phyloP scores from a whole-genome alignment of 2,329 filamentous ascomycete genomes.

The Ciborinia camelliae region DNA sequence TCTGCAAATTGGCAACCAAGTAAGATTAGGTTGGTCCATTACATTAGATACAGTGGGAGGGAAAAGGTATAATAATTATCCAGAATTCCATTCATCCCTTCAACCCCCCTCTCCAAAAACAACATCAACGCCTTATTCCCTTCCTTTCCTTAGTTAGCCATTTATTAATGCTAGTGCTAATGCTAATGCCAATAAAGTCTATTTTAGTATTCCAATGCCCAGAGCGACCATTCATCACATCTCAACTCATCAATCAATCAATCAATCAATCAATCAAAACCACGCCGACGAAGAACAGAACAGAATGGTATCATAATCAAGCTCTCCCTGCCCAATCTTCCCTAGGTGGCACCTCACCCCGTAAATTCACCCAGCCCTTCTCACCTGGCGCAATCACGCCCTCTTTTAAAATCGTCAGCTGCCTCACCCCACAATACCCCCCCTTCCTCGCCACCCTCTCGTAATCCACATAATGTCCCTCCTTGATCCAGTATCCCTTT shows the following conservation, averaged over 20 bases:
- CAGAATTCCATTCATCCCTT: no score
- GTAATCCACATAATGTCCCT: conserved; percentile 43
- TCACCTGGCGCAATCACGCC: conserved; percentile 29
- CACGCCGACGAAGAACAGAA: no score
- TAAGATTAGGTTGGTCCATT: no score
- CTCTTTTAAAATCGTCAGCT: conserved; percentile 47
- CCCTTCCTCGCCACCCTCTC: conserved; percentile 48
- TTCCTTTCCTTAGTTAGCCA: not conserved
- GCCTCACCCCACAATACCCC: conserved; percentile 53
- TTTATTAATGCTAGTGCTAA: not conserved
- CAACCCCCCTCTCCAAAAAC: no score
- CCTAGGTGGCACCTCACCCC: conserved; percentile 31
- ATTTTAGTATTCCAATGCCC: not conserved
- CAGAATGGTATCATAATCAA: no score
- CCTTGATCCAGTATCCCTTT: conserved; percentile 30
- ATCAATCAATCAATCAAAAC: not conserved
- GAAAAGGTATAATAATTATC: no score
- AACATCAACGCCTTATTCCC: not conserved
- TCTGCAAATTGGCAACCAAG: no score
- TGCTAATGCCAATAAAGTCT: not conserved
- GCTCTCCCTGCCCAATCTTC: not conserved
- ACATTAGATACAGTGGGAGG: no score
- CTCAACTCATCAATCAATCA: not conserved
- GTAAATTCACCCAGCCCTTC: conserved; percentile 37
- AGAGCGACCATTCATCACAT: not conserved